Base-by-base conservation (phyloP, 495 filamentous ascomycete species). In the Aspergillus nanangensis region DNA sequence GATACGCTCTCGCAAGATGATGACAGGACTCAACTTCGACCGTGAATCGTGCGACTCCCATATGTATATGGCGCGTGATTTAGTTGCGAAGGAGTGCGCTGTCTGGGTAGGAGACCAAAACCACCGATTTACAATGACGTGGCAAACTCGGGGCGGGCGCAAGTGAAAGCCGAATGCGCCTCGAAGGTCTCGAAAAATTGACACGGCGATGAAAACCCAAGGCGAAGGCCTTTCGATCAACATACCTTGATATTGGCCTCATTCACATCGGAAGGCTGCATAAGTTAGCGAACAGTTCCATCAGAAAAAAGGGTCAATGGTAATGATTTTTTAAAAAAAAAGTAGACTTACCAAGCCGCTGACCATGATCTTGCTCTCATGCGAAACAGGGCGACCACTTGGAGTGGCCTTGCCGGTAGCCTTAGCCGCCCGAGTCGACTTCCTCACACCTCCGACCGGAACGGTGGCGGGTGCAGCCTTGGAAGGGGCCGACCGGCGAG, bases 231-330 rank as follows among this genome's bases (percentile, higher is more conserved):
- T 78, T 63, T 76, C 66, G 64, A 70, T 86, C 82, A 88, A 97
- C 93, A 90, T 98, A 98, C 93, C 94, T 97, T 96, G 75, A 98
- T 90, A 82, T 89, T 87, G 67, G 62, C 71, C 75, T 96, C 93
- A 73, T 79, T 86, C 67, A 98, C 89, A 84, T 98, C 93, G 72
- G 79, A 77, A 62, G 93, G 93, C 90, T 97, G 52, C 32, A 13
- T 43, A 43, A 1, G 66, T 89, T 78, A 90, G 82, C 46, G 37
- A 41, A 20, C 19, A 40, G 22, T 41, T 36, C 24, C 19, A 31
- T 47, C 25, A 23, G 19, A 4, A 9, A 24, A 11, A 14, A n/a
- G n/a, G n/a, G n/a, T n/a, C n/a, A n/a, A n/a, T n/a, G 29, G 22
- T 15, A 5, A 8, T 22, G 11, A 15, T 1, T 22, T 24, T 14